These are phyloP conservation scores for Jasminum sambac DNA, from an alignment of 257 asterid species.

Conservation along the genomic window DNA sequence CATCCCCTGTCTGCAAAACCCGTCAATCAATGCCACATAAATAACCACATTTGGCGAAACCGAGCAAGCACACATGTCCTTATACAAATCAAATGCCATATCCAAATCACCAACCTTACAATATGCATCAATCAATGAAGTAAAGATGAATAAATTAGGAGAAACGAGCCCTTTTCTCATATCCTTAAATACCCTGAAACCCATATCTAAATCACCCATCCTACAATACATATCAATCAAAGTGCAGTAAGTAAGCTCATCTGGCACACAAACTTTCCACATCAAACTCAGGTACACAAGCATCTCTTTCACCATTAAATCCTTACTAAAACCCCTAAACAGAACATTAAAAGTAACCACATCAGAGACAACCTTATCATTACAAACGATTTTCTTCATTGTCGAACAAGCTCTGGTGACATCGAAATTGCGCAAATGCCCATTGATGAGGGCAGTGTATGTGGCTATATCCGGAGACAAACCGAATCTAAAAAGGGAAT, in stretches of 20 bases:
- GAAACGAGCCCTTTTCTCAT: constrained; percentile 15
- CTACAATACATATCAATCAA: constrained; percentile 22
- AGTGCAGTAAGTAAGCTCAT: constrained; percentile 17
- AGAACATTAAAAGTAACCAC: constrained; percentile 20
- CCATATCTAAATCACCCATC: constrained; percentile 2
- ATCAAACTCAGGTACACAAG: constrained; percentile 21
- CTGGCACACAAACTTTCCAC: constrained; percentile 23
- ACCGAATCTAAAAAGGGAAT: constrained; percentile 17
- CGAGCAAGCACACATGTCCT: constrained; percentile 12
- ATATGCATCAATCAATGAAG: constrained; percentile 23
- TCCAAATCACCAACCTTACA: constrained; percentile 26
- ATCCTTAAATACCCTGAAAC: constrained; percentile 4
- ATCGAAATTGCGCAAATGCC: constrained; percentile 10
- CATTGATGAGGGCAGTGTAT: constrained; percentile 22
- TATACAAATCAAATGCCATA: constrained; percentile 16
- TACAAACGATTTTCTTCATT: constrained; percentile 15
- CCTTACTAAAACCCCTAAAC: constrained; percentile 24
- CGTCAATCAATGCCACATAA: constrained; percentile 21
- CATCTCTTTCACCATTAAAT: constrained; percentile 4
- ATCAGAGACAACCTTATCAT: constrained; percentile 19
- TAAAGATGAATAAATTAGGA: constrained; percentile 5
- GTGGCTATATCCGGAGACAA: constrained; percentile 18
- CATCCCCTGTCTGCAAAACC: constrained; percentile 18
- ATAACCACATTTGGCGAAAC: constrained; percentile 16
- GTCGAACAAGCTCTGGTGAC: constrained; percentile 14